Conservation (phyloP, 345 rosid genomes). For the Euphorbia peplus region DNA sequence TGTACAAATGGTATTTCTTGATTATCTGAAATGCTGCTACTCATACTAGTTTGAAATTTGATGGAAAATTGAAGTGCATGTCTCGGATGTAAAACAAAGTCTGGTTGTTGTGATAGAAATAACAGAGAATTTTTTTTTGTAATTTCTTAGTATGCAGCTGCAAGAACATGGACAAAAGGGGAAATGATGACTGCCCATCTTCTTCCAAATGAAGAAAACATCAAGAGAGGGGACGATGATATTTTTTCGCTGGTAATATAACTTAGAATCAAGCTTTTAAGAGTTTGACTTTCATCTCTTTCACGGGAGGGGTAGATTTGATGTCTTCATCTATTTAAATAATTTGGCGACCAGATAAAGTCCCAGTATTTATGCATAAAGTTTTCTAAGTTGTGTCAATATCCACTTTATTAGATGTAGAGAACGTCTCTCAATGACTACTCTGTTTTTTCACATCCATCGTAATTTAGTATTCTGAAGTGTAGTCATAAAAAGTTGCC, state of each 20-base stretch:
- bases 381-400: too few relatives aligned
- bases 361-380: too few relatives aligned
- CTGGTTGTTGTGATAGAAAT: background rate
- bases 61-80: background rate
- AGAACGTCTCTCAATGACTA: background rate
- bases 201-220: constrained; percentile 65
- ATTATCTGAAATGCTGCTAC: background rate
- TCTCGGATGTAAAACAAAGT: background rate
- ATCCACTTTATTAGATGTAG: too few relatives aligned
- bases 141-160: constrained; percentile 74
- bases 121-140: constrained; percentile 5
- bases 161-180: constrained; percentile 97
- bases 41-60: background rate
- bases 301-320: background rate
- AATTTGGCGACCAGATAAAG: too few relatives aligned
- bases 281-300: background rate
- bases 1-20: background rate
- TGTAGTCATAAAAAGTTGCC: background rate
- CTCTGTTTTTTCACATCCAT: background rate
- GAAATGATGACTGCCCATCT: constrained; percentile 98
- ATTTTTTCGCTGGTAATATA: constrained; percentile 70
- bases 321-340: constrained; percentile 1
- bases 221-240: constrained; percentile 88
- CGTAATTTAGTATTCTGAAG: background rate
- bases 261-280: background rate